Conservation (phyloP, 257 asterid species). For the Solanum megistacrolobum region DNA sequence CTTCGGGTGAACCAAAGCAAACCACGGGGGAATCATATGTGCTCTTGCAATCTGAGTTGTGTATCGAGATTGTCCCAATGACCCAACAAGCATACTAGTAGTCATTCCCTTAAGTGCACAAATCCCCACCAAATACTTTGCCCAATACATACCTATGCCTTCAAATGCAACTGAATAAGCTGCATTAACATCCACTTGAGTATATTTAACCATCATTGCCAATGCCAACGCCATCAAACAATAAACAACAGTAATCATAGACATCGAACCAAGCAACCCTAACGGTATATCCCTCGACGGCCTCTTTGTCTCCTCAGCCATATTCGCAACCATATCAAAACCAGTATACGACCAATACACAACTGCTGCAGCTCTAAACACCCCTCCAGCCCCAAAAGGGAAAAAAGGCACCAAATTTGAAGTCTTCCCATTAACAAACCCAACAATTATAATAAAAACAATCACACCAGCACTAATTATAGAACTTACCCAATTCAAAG, state of each 20-base stretch:
- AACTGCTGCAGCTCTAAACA: slow-evolving; percentile 76
- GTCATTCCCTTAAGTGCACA: slow-evolving; percentile 95
- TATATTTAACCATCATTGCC: slow-evolving; percentile 66
- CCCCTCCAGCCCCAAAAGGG: slow-evolving; percentile 67
- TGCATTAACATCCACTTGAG: slow-evolving; percentile 65
- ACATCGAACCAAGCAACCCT: slow-evolving; percentile 85
- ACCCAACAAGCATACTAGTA: slow-evolving; percentile 83
- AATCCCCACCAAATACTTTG: slow-evolving; percentile 70
- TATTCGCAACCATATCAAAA: slow-evolving; percentile 86
- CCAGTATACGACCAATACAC: slow-evolving; percentile 97
- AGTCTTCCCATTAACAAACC: slow-evolving; percentile 47
- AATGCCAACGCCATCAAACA: slow-evolving; percentile 77
- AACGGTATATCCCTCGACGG: slow-evolving; percentile 83
- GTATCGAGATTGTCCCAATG: slow-evolving; percentile 96
- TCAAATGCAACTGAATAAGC: slow-evolving; percentile 79
- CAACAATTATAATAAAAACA: slow-evolving; percentile 65
- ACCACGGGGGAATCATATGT: slow-evolving; percentile 91
- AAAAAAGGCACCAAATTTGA: slow-evolving; percentile 63
- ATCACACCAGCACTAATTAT: slow-evolving; percentile 40
- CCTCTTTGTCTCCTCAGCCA: slow-evolving; percentile 91
- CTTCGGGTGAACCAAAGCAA: slow-evolving; percentile 75
- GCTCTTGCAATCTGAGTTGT: slow-evolving; percentile 91
- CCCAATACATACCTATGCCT: slow-evolving; percentile 69
- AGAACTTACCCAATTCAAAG: slow-evolving; percentile 65
- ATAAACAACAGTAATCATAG: slow-evolving; percentile 63